Percentiles rank a stretch among this genome's conserved stretches.
Conservation (phyloP, 352 stramenopile genomes). For the Phytophthora citricola region DNA sequence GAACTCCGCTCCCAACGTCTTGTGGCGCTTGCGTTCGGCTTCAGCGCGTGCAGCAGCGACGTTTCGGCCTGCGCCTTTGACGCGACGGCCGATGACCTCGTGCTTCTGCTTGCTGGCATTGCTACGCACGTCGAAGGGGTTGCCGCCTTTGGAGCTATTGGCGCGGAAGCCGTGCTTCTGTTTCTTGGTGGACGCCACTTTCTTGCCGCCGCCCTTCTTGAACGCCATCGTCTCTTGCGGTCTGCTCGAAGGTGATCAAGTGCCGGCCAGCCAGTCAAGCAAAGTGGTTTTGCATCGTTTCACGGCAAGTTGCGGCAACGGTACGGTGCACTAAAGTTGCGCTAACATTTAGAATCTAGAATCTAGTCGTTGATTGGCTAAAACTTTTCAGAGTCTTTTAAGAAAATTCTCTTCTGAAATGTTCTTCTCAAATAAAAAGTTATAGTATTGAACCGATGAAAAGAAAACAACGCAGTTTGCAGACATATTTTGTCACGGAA, state of each 20-base stretch:
- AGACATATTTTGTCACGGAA: constrained; percentile 20
- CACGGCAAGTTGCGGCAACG: too few species aligned
- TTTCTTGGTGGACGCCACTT: constrained; percentile 26
- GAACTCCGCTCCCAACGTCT: constrained; percentile 88
- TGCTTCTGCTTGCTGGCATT: constrained; percentile 89
- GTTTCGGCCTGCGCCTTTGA: constrained; percentile 91
- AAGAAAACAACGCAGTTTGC: not conserved
- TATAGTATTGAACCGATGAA: too few species aligned
- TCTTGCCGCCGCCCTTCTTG: constrained; percentile 57
- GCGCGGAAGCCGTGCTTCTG: constrained; percentile 31
- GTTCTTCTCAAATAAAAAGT: too few species aligned
- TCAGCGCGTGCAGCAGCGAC: constrained; percentile 84
- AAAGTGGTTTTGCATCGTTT: too few species aligned
- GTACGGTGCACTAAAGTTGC: too few species aligned
- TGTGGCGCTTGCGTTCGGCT: constrained; percentile 85
- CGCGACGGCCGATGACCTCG: constrained; percentile 88
- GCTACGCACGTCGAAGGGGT: constrained; percentile 91
- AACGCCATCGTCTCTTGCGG: constrained; percentile 36
- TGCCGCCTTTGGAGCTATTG: constrained; percentile 50
- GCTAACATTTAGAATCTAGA: too few species aligned
- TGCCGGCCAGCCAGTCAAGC: too few species aligned
- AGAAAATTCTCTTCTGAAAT: too few species aligned
- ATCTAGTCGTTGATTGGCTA: not conserved
- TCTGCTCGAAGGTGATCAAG: too few species aligned
- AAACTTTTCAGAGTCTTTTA: not conserved